phyloP scores from a whole-genome alignment of 768 basidiomycete genomes.

The Boletus coccyginus region DNA sequence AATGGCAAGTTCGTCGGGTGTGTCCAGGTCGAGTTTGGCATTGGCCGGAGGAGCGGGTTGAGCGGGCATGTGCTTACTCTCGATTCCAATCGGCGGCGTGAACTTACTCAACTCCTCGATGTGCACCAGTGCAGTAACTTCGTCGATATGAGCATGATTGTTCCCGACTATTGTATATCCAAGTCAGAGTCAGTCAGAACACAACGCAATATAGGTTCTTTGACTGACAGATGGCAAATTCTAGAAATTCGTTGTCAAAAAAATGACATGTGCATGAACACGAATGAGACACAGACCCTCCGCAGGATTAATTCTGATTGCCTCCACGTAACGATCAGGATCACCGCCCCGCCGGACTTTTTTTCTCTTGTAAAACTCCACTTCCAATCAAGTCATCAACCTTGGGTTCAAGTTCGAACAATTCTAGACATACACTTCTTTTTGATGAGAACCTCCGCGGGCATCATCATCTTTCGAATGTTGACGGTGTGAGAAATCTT shows the following conservation, averaged over 20 bases:
- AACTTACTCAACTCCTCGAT: constrained; percentile 52
- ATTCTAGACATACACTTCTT: constrained; percentile 57
- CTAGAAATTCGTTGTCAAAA: constrained; percentile 33
- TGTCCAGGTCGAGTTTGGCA: constrained; percentile 50
- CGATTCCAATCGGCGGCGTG: constrained; percentile 42
- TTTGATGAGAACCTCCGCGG: constrained; percentile 74
- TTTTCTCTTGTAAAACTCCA: constrained; percentile 73
- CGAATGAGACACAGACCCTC: constrained; percentile 50
- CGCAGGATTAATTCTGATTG: constrained; percentile 64
- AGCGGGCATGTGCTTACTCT: constrained; percentile 25
- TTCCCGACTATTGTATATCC: constrained; percentile 63
- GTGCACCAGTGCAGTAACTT: constrained; percentile 53
- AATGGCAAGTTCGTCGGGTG: constrained; percentile 66
- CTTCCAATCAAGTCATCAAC: constrained; percentile 34
- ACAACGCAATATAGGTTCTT: neutral
- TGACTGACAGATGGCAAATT: constrained; percentile 66
- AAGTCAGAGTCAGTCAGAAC: constrained; percentile 11
- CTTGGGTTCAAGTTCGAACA: neutral
- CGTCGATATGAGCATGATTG: constrained; percentile 59
- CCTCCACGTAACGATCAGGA: constrained; percentile 47
- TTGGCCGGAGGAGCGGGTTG: neutral
- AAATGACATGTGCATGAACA: neutral
- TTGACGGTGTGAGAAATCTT: constrained; percentile 57
- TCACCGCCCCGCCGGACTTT: constrained; percentile 54
- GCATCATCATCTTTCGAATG: constrained; percentile 63